A percentile compares a stretch with the other conserved stretches of the same genome.
Evolutionary conservation across 2,329 filamentous ascomycete genomes (phyloP).

Genomic region (Penicillium paneum): DNA sequence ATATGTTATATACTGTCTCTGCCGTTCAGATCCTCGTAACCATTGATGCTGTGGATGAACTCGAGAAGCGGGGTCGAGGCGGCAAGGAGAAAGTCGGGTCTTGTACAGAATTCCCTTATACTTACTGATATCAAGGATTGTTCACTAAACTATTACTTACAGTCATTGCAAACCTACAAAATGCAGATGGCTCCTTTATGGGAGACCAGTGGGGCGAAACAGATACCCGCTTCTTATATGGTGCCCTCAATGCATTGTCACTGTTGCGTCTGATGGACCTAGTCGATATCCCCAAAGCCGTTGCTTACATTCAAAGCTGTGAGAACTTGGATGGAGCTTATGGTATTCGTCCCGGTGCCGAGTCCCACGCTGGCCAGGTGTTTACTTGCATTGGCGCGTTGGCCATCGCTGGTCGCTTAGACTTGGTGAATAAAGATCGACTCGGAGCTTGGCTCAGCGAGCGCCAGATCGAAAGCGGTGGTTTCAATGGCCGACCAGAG

Average conservation of each 20-base stretch:
- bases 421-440: slow-evolving; percentile 77
- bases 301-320: slow-evolving; percentile 74
- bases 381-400: slow-evolving; percentile 90
- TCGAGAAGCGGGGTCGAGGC: slow-evolving; percentile 65
- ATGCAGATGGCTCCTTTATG: slow-evolving; percentile 81
- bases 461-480: slow-evolving; percentile 80
- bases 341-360: slow-evolving; percentile 81
- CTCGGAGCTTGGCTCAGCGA: slow-evolving; percentile 90
- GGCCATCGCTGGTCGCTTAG: slow-evolving; percentile 75
- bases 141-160: slow-evolving; percentile 17
- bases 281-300: slow-evolving; percentile 75
- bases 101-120: slow-evolving; percentile 57
- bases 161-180: slow-evolving; percentile 81
- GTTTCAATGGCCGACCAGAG: slow-evolving; percentile 89
- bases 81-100: slow-evolving; percentile 71
- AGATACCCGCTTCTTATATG: slow-evolving; percentile 92
- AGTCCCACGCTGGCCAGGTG: slow-evolving; percentile 92
- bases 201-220: slow-evolving; percentile 97
- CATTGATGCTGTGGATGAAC: slow-evolving; percentile 76
- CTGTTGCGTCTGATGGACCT: slow-evolving; percentile 70
- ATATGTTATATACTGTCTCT: slow-evolving; percentile 94
- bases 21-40: slow-evolving; percentile 89
- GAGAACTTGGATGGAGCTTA: slow-evolving; percentile 94
- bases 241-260: slow-evolving; percentile 83
- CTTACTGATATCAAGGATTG: background rate